Evolutionary conservation across 78 protist species (phyloP).

Genomic region (Creolimax fragrantissima): DNA sequence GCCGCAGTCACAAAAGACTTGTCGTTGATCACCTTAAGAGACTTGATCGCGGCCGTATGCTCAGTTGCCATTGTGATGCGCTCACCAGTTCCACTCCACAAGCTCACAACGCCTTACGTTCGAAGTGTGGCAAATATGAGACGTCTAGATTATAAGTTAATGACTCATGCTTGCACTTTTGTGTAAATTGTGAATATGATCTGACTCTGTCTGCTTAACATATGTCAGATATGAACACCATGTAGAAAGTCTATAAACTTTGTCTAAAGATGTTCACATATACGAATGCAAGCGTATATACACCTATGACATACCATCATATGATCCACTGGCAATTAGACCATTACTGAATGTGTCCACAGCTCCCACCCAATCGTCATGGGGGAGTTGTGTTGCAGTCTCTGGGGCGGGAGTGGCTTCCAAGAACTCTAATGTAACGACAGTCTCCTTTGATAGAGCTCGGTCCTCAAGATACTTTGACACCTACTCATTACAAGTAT

Average conservation of each 20-base stretch:
- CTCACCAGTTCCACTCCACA: neutral
- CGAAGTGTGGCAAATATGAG: neutral
- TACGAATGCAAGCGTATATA: too few relatives aligned
- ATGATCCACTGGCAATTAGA: neutral
- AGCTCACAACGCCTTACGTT: neutral
- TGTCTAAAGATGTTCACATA: too few relatives aligned
- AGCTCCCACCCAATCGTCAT: constrained; percentile 7
- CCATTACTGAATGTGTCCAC: neutral
- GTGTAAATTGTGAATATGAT: too few relatives aligned
- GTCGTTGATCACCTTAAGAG: neutral
- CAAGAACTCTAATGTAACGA: neutral
- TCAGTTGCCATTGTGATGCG: neutral
- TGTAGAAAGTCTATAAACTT: too few relatives aligned
- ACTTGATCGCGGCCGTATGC: neutral
- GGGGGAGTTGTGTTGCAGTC: neutral
- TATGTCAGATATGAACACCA: too few relatives aligned
- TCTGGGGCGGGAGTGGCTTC: neutral
- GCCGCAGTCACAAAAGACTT: neutral
- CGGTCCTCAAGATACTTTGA: neutral
- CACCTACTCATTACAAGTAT: too few relatives aligned
- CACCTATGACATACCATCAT: neutral
- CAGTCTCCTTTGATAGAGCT: neutral
- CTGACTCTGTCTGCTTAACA: too few relatives aligned
- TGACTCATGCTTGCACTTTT: too few relatives aligned
- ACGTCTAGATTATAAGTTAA: too few relatives aligned